Conservation (phyloP, 2,329 filamentous ascomycete genomes). For the Myriosclerotinia duriaeana region DNA sequence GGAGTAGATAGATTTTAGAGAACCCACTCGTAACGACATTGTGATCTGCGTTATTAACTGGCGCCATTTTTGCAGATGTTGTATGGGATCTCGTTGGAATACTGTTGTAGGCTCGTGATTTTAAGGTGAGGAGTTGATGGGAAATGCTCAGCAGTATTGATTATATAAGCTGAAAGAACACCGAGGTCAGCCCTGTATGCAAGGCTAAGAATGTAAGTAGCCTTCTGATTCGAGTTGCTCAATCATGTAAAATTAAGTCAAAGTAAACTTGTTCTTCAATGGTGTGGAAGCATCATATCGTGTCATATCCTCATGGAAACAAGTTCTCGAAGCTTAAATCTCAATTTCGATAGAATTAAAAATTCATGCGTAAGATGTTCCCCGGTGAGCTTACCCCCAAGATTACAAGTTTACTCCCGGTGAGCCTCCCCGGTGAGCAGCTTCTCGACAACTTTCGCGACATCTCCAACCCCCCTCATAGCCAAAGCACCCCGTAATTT, state of each 20-base stretch:
- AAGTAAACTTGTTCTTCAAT: too few species aligned
- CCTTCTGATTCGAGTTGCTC: neutral
- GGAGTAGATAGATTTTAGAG: neutral
- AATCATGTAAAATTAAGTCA: too few species aligned
- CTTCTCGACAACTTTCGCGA: too few species aligned
- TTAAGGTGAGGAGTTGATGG: neutral
- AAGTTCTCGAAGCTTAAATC: too few species aligned
- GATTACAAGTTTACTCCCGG: too few species aligned
- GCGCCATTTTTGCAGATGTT: conserved; percentile 14
- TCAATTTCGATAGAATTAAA: too few species aligned
- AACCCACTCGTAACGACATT: conserved; percentile 17
- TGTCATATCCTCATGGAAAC: too few species aligned
- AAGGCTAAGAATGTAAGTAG: neutral
- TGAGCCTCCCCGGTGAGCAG: too few species aligned
- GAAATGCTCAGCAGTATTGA: neutral
- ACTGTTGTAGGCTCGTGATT: neutral
- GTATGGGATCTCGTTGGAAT: too few species aligned
- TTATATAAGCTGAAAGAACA: neutral
- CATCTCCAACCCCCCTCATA: neutral
- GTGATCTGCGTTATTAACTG: conserved; percentile 18
- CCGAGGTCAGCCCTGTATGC: conserved; percentile 5
- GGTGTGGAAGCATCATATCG: too few species aligned
- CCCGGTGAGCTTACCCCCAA: too few species aligned
- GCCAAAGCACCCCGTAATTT: neutral
- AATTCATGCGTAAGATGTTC: too few species aligned